Conservation (phyloP, 2,329 filamentous ascomycete species). For the Mollisiaceae sp. region DNA sequence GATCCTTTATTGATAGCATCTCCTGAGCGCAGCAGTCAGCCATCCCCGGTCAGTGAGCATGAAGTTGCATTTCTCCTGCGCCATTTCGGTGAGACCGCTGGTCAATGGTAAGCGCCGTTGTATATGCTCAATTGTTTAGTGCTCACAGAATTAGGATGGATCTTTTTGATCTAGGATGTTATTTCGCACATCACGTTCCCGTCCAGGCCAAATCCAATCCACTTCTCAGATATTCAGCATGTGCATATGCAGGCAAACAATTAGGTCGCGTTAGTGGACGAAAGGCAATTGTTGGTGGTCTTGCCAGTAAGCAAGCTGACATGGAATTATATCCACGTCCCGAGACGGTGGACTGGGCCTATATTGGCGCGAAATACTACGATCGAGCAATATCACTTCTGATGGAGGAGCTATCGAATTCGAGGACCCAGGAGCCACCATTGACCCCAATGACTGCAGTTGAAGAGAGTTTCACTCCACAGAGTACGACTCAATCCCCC, state of each 20-base stretch:
- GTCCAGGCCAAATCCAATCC: slow-evolving; percentile 57
- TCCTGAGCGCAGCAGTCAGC: slow-evolving; percentile 24
- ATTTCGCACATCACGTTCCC: slow-evolving; percentile 65
- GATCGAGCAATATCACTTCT: slow-evolving; percentile 60
- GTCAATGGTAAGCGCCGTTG: slow-evolving; percentile 54
- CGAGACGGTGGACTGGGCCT: slow-evolving; percentile 58
- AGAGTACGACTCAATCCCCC: slow-evolving; percentile 35
- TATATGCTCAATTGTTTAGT: not conserved
- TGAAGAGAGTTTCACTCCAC: slow-evolving; percentile 36
- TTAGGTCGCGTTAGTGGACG: slow-evolving; percentile 58
- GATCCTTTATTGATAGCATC: slow-evolving; percentile 47
- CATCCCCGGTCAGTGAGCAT: slow-evolving; percentile 50
- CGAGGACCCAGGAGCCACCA: slow-evolving; percentile 32
- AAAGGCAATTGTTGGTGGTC: slow-evolving; percentile 55
- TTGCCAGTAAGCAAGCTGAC: slow-evolving; percentile 52
- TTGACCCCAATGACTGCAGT: slow-evolving; percentile 43
- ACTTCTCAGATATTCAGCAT: slow-evolving; percentile 57
- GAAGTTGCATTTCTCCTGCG: slow-evolving; percentile 64
- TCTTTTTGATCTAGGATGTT: slow-evolving; percentile 59
- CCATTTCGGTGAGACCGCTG: slow-evolving; percentile 64
- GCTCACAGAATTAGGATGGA: slow-evolving; percentile 51
- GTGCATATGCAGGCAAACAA: slow-evolving; percentile 67
- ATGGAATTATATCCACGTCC: slow-evolving; percentile 57
- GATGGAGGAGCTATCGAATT: slow-evolving; percentile 45
- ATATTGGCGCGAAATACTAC: slow-evolving; percentile 65